Conservation (phyloP, 1,139 yeast species). For the Debaryomycetaceae sp. region DNA sequence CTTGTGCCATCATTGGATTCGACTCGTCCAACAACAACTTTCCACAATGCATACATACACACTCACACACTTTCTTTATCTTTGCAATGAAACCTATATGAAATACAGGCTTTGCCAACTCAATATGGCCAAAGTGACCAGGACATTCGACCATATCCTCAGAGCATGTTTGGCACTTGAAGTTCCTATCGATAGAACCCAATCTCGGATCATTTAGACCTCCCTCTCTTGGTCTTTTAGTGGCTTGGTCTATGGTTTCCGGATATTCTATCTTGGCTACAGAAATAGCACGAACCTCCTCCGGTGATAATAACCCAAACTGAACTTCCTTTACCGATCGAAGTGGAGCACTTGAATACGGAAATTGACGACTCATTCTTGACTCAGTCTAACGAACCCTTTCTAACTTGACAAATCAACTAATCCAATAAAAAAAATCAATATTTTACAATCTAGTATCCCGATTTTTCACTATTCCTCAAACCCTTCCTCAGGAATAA, state of each 20-base stretch:
- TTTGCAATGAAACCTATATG: conserved; percentile 94
- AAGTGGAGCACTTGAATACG: conserved; percentile 96
- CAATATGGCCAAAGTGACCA: conserved; percentile 99
- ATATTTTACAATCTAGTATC: not conserved
- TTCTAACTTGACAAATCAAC: not conserved
- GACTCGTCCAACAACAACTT: conserved; percentile 84
- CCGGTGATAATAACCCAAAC: conserved; percentile 97
- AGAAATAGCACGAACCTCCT: conserved; percentile 93
- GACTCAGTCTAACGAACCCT: not conserved
- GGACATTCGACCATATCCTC: conserved; percentile 99
- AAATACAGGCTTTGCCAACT: conserved; percentile 95
- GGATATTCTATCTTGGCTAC: conserved; percentile 98
- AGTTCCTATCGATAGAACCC: conserved; percentile 95
- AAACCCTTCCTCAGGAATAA: conserved; percentile 6
- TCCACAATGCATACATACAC: conserved; percentile 98
- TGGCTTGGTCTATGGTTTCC: conserved; percentile 97
- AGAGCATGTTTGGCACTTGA: conserved; percentile 98
- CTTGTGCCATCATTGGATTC: conserved; percentile 84
- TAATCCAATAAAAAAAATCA: conserved; percentile 1
- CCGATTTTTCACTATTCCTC: conserved; percentile 4
- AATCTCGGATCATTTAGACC: conserved; percentile 96
- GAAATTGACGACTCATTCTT: conserved; percentile 59
- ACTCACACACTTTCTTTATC: conserved; percentile 92
- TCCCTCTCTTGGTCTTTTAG: conserved; percentile 92
- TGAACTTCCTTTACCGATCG: conserved; percentile 97